phyloP scores from a whole-genome alignment of 2,329 filamentous ascomycete genomes.

The Aspergillus versicolor region DNA sequence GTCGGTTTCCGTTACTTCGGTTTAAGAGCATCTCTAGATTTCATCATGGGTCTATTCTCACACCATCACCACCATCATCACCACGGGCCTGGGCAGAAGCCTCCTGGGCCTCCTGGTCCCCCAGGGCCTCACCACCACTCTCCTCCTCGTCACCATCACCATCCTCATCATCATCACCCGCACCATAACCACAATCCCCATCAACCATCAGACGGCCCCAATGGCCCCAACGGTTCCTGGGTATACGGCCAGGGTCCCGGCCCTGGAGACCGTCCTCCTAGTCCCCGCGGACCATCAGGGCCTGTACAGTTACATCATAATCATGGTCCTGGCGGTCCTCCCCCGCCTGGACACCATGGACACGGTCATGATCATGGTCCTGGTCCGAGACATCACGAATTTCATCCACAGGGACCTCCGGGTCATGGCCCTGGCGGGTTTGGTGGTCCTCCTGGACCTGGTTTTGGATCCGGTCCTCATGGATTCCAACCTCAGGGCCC shows the following conservation, averaged over 20 bases:
- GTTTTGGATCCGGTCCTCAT: background rate
- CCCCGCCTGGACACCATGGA: background rate
- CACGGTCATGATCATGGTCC: too few species aligned
- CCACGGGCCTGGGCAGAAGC: background rate
- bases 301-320: too few species aligned
- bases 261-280: background rate
- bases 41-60: background rate
- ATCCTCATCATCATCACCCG: background rate
- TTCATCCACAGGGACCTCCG: too few species aligned
- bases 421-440: too few species aligned
- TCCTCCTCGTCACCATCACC: background rate
- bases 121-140: too few species aligned
- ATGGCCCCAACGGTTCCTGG: background rate
- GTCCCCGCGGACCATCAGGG: background rate
- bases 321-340: background rate
- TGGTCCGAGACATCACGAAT: too few species aligned
- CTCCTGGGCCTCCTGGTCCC: background rate
- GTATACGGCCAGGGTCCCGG: background rate
- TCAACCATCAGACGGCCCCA: background rate
- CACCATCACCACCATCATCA: background rate
- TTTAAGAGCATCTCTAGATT: too few species aligned
- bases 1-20: too few species aligned
- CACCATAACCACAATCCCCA: background rate
- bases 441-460: background rate
- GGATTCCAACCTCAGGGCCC: too few species aligned